Conservation (phyloP, 1,284 basidiomycete species). For the Sanguinoderma infundibulare region DNA sequence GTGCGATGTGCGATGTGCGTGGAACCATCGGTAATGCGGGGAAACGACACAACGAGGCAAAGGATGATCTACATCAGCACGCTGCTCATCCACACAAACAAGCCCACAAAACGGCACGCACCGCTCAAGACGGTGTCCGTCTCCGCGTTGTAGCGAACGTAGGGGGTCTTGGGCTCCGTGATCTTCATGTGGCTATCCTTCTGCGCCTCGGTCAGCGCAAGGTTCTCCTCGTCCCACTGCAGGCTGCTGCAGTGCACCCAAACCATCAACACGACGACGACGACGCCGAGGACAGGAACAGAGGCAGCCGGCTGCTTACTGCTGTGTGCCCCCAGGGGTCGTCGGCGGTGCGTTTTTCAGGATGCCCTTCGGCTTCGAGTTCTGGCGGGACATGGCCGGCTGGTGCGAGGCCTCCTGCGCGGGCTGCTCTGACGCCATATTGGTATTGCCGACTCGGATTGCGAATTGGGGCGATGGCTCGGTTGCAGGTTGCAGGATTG, state of each 20-base stretch:
- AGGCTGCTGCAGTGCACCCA: slow-evolving; percentile 50
- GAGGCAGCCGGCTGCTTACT: no score
- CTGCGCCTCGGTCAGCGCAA: slow-evolving; percentile 88
- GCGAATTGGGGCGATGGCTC: background rate
- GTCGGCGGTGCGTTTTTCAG: slow-evolving; percentile 75
- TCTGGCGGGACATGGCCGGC: slow-evolving; percentile 35
- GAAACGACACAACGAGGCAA: background rate
- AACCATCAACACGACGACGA: no score
- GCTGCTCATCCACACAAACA: background rate
- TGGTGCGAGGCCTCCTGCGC: slow-evolving; percentile 18
- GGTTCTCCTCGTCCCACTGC: slow-evolving; percentile 93
- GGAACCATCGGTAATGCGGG: background rate
- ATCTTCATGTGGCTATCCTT: slow-evolving; percentile 97
- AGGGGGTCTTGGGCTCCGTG: slow-evolving; percentile 96
- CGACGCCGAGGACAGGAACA: no score
- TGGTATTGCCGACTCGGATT: background rate
- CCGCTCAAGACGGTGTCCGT: slow-evolving; percentile 83
- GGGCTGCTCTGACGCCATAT: slow-evolving; percentile 17
- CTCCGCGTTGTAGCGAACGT: slow-evolving; percentile 87
- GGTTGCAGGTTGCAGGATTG: background rate
- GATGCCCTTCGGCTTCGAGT: slow-evolving; percentile 79
- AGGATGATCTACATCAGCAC: background rate
- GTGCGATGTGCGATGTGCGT: background rate
- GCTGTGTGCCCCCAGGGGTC: slow-evolving; percentile 43
- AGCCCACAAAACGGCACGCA: slow-evolving; percentile 41